Percentiles rank a stretch among this genome's conserved stretches.
These are phyloP conservation scores for Candida coleopterorum DNA, from an alignment of 805 yeast species.

Conservation along the genomic window DNA sequence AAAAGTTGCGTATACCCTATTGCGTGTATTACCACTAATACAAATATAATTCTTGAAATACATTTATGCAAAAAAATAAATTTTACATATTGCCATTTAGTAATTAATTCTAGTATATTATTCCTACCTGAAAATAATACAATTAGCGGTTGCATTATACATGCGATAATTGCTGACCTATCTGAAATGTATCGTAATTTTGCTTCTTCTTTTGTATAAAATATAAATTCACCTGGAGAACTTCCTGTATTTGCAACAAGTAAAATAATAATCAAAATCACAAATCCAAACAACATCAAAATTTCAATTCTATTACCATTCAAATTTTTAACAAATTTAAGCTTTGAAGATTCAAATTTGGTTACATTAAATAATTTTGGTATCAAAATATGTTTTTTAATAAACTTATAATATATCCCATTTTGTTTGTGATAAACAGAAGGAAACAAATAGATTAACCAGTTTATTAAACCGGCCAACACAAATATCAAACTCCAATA, in stretches of 20 bases:
- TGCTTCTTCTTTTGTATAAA: slow-evolving; percentile 13
- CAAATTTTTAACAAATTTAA: too few relatives aligned
- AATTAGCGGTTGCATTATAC: slow-evolving; percentile 47
- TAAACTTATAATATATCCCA: slow-evolving; percentile 22
- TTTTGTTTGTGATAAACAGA: slow-evolving; percentile 20
- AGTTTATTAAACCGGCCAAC: slow-evolving; percentile 39
- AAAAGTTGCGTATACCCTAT: slow-evolving; percentile 26
- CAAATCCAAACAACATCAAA: too few relatives aligned
- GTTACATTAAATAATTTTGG: too few relatives aligned
- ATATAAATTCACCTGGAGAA: slow-evolving; percentile 21
- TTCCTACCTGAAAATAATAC: slow-evolving; percentile 60
- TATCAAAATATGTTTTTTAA: background rate
- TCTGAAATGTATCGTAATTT: slow-evolving; percentile 37
- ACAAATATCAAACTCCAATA: slow-evolving; percentile 46
- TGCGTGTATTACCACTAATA: slow-evolving; percentile 29
- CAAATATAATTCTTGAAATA: slow-evolving; percentile 31
- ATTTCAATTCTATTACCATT: too few relatives aligned
- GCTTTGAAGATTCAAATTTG: too few relatives aligned
- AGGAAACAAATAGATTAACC: slow-evolving; percentile 36
- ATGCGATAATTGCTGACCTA: slow-evolving; percentile 47
- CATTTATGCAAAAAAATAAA: slow-evolving; percentile 43
- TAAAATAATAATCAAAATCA: too few relatives aligned
- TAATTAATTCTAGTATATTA: slow-evolving; percentile 53
- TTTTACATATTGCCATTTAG: slow-evolving; percentile 50
- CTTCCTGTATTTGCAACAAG: background rate